Conservation (phyloP, 2,329 filamentous ascomycete species). For the Lasiodiplodia hormozganensis region DNA sequence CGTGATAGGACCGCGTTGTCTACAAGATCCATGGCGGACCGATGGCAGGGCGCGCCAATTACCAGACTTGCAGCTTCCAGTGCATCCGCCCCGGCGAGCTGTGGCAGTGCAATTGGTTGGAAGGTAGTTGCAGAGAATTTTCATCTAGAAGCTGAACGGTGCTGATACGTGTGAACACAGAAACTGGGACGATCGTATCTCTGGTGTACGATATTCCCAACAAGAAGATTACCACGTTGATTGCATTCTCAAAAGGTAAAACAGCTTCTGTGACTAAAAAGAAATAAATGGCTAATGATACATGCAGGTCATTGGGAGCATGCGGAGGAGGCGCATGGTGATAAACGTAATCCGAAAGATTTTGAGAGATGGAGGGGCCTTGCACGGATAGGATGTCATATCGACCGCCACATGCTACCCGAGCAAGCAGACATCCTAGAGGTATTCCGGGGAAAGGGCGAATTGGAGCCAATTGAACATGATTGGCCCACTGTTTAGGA, state of each 20-base stretch:
- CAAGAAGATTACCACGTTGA: conserved; percentile 58
- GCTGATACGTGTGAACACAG: conserved; percentile 33
- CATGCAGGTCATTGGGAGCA: conserved; percentile 58
- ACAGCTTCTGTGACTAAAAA: no score
- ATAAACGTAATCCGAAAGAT: conserved; percentile 61
- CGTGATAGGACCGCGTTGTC: conserved; percentile 52
- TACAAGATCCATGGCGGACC: conserved; percentile 67
- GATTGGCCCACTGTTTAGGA: conserved; percentile 40
- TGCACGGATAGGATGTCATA: conserved; percentile 58
- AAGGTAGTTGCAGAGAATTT: conserved; percentile 36
- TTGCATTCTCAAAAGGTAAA: conserved; percentile 59
- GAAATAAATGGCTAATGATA: neutral
- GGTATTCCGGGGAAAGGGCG: conserved; percentile 57
- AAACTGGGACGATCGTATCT: conserved; percentile 64
- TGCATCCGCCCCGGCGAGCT: conserved; percentile 64
- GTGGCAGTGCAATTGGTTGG: conserved; percentile 68
- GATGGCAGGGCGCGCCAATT: conserved; percentile 63
- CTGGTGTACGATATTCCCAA: conserved; percentile 62
- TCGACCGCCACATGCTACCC: conserved; percentile 58
- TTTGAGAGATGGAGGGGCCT: conserved; percentile 60
- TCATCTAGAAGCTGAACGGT: neutral
- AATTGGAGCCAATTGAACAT: conserved; percentile 55
- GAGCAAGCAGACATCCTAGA: conserved; percentile 62
- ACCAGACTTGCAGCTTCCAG: conserved; percentile 62
- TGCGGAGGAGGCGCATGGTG: conserved; percentile 58